phyloP scores from a whole-genome alignment of 2,329 filamentous ascomycete species.

The Lasiodiplodia hormozganensis region DNA sequence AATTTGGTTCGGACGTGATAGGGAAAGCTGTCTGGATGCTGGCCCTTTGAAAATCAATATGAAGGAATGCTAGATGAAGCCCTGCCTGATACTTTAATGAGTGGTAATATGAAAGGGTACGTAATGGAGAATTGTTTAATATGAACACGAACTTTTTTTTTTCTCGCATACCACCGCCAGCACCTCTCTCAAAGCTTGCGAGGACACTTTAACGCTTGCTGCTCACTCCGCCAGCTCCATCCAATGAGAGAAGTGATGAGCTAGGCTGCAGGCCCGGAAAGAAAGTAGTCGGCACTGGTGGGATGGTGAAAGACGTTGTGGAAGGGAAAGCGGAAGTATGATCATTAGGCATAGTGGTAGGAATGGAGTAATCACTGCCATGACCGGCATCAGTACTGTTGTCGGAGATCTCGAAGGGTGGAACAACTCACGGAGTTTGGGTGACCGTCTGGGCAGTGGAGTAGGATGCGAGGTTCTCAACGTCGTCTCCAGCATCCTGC shows the following conservation, averaged over 20 bases:
- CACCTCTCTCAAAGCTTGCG: too few species aligned
- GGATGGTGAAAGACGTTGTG: not conserved
- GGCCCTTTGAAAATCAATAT: too few species aligned
- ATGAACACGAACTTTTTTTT: too few species aligned
- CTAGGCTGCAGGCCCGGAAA: not conserved
- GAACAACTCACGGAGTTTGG: not conserved
- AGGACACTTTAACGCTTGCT: too few species aligned
- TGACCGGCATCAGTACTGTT: not conserved
- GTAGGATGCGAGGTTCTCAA: not conserved
- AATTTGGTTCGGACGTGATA: too few species aligned
- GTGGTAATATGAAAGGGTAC: too few species aligned
- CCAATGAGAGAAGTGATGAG: not conserved
- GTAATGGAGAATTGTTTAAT: too few species aligned
- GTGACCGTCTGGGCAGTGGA: not conserved
- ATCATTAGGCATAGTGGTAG: constrained; percentile 11
- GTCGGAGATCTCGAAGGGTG: too few species aligned
- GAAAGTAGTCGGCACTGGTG: not conserved
- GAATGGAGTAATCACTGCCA: not conserved
- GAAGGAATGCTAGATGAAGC: too few species aligned
- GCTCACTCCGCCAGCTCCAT: not conserved
- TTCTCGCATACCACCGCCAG: too few species aligned
- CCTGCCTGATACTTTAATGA: too few species aligned
- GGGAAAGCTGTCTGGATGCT: too few species aligned
- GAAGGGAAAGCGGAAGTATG: constrained; percentile 10
- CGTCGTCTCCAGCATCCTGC: not conserved